Base-by-base conservation (phyloP, 192 early-diverging fungal species). In the Backusella westeae region DNA sequence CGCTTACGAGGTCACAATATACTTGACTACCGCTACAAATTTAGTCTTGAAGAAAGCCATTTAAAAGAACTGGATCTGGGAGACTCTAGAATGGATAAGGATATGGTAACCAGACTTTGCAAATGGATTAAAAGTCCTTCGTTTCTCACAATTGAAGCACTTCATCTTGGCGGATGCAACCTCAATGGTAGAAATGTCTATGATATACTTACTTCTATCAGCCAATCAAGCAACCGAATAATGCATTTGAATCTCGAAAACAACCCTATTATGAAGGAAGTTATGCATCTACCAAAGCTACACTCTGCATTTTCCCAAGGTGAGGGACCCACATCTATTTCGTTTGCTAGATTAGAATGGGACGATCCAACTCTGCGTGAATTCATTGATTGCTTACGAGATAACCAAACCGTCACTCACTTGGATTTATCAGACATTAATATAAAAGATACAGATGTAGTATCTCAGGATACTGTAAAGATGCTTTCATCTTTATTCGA, bases 351-450 rank as follows among this genome's bases (percentile, higher is more conserved):
- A 35, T 80, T 80, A 34, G 83, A 85, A 35, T 87, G 86, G 86
- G 85, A 85, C 34, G 86, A 87, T 44, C 73, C 75, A 26, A 76
- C 84, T 9, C 36, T 87, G 34, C 80, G 85, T 35, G 84, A 87
- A 41, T 74, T 87, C 10, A 79, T 87, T 73, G 72, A 84, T 52
- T 73, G 73, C 49, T 35, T 87, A 52, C 80, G 83, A 9, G 77
- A 83, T 26, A 87, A 87, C 66, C 77, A 42, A 17, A 81, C 75
- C 0, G n/a, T 87, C 8, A 73, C 74, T 41, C 78, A 81, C 32
- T 71, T 87, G 36, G 84, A 87, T 49, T 56, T 87, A 3, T 71
- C 76, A 14, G 73, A 80, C 1, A 84, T 87, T 10, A 80, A 69
- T 8, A 32, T 87, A 38, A 73, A 75, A 1, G 77, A 76, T 14